Evolutionary conservation across 306 rosid species (phyloP).

Genomic region (Calophaca sinica): DNA sequence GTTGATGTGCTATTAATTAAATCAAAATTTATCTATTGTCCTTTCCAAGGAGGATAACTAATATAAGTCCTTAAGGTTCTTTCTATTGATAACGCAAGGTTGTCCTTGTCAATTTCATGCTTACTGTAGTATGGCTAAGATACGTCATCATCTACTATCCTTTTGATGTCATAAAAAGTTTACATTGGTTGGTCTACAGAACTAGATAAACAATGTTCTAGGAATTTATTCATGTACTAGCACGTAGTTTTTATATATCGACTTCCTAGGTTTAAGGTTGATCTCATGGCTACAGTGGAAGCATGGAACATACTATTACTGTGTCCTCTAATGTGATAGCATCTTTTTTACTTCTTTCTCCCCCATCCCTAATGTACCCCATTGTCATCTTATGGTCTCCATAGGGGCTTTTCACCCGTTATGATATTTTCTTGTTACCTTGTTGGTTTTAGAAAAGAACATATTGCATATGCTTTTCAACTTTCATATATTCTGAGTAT

Average conservation of each 20-base stretch:
- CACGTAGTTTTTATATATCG: background rate
- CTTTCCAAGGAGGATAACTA: conserved; percentile 29
- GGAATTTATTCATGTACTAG: no score
- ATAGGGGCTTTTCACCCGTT: conserved; percentile 11
- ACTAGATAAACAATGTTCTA: background rate
- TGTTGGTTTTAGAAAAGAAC: conserved; percentile 32
- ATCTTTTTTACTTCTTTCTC: background rate
- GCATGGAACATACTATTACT: background rate
- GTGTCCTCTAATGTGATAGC: background rate
- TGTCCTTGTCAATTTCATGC: background rate
- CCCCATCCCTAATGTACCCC: conserved; percentile 2
- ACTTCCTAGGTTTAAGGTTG: background rate
- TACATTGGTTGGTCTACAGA: background rate
- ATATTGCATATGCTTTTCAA: conserved; percentile 2
- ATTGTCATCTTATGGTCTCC: conserved; percentile 4
- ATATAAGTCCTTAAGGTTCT: background rate
- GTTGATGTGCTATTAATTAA: conserved; percentile 22
- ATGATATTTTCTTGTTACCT: conserved; percentile 23
- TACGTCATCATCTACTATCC: background rate
- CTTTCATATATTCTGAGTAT: conserved; percentile 35
- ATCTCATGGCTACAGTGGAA: conserved; percentile 2
- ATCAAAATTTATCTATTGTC: conserved; percentile 22
- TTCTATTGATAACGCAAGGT: conserved; percentile 17
- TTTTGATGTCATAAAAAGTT: background rate
- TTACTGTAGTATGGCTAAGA: no score